Conservation (phyloP, 2,329 filamentous ascomycete species). For the Penicillium italicum region DNA sequence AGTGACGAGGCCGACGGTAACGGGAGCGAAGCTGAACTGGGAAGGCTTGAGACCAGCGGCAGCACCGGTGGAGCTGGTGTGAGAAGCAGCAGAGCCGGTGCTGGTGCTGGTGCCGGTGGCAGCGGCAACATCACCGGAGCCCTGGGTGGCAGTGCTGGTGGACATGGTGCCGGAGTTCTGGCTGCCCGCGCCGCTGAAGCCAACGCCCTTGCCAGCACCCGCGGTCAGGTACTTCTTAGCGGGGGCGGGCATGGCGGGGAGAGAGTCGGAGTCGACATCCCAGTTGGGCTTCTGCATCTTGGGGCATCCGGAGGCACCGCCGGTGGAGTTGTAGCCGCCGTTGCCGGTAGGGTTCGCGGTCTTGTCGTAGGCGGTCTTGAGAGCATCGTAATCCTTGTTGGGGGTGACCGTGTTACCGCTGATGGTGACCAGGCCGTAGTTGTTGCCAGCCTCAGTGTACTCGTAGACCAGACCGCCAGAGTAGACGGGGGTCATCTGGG, state of each 20-base stretch:
- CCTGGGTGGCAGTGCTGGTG: constrained; percentile 48
- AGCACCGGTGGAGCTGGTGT: constrained; percentile 39
- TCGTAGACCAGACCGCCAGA: constrained; percentile 96
- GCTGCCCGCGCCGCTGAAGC: constrained; percentile 54
- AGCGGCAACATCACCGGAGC: constrained; percentile 42
- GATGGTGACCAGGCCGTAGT: constrained; percentile 75
- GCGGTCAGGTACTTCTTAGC: constrained; percentile 56
- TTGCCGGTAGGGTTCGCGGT: constrained; percentile 53
- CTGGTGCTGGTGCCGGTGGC: constrained; percentile 17
- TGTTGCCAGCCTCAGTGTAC: constrained; percentile 79
- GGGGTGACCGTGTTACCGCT: constrained; percentile 54
- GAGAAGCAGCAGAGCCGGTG: constrained; percentile 16
- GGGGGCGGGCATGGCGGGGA: constrained; percentile 56
- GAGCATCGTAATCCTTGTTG: constrained; percentile 59
- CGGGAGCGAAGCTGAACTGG: constrained; percentile 49
- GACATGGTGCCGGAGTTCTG: constrained; percentile 54
- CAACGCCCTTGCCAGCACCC: constrained; percentile 56
- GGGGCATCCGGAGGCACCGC: constrained; percentile 54
- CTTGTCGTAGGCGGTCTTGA: constrained; percentile 50
- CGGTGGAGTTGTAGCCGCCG: constrained; percentile 57
- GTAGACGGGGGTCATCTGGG: constrained; percentile 82
- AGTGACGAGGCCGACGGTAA: constrained; percentile 52
- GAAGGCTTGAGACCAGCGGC: constrained; percentile 43
- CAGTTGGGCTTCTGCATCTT: constrained; percentile 51
- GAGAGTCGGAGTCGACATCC: constrained; percentile 52